Percentiles rank a stretch among this genome's conserved stretches.
Conservation (phyloP, 192 early-diverging fungal genomes). For the Phlyctochytrium bullatum region DNA sequence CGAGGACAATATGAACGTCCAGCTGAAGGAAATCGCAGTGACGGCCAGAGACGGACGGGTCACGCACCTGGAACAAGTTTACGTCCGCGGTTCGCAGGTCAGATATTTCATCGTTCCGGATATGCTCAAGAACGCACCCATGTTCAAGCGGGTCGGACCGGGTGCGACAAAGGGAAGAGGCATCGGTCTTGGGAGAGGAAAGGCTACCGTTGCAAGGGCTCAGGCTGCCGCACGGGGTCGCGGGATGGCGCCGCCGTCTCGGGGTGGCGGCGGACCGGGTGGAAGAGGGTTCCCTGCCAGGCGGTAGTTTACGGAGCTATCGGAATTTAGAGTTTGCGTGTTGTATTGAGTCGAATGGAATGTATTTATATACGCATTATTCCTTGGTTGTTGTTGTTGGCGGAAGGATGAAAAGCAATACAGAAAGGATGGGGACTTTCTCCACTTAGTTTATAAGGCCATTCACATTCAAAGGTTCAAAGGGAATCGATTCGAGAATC, state of each 20-base stretch:
- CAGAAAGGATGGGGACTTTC: no score
- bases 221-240: constrained; percentile 52
- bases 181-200: constrained; percentile 77
- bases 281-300: background rate
- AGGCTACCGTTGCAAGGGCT: constrained; percentile 78
- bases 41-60: constrained; percentile 89
- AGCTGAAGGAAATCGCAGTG: constrained; percentile 90
- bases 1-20: constrained; percentile 99
- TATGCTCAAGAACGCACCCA: constrained; percentile 99
- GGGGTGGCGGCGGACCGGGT: background rate
- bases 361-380: no score
- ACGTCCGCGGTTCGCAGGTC: constrained; percentile 79
- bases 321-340: no score
- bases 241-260: background rate
- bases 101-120: constrained; percentile 97
- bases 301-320: background rate
- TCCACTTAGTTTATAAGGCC: no score
- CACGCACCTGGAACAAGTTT: constrained; percentile 92
- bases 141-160: constrained; percentile 94
- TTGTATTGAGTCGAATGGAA: no score
- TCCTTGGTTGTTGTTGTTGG: no score
- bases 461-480: no score
- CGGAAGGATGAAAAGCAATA: no score
- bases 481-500: no score
- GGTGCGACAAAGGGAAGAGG: constrained; percentile 76